Conservation (phyloP, 2,329 filamentous ascomycete genomes). For the Fusarium oligoseptatum region DNA sequence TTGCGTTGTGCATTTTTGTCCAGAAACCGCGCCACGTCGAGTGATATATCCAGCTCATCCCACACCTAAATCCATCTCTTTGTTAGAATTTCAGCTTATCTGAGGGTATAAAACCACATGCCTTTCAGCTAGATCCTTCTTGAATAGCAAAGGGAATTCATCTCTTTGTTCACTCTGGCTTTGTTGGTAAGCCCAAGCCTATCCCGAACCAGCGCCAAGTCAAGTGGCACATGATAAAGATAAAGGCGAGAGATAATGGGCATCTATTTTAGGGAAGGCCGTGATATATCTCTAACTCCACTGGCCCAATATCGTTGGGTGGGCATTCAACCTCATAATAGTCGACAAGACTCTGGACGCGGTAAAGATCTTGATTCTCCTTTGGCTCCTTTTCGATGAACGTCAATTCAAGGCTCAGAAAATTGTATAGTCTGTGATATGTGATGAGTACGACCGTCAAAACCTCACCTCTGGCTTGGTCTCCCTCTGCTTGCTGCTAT, state of each 20-base stretch:
- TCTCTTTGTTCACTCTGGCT: background rate
- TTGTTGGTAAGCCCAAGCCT: background rate
- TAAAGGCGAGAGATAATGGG: background rate
- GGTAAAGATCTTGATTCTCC: background rate
- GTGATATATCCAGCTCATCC: background rate
- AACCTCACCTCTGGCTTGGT: background rate
- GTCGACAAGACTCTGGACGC: background rate
- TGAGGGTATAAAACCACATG: background rate
- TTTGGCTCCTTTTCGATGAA: background rate
- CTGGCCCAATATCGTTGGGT: background rate
- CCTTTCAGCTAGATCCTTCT: background rate
- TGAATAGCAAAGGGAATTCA: background rate
- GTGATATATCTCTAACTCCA: background rate
- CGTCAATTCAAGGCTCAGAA: background rate
- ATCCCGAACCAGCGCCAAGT: background rate
- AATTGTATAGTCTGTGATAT: background rate
- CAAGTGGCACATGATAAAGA: background rate
- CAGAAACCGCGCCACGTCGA: background rate
- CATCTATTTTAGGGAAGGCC: background rate
- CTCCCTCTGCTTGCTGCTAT: background rate
- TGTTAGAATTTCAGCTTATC: background rate
- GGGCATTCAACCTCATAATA: background rate
- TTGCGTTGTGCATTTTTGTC: background rate
- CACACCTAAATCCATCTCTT: background rate
- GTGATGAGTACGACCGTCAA: too few relatives aligned